Base-by-base conservation (phyloP, 148 eudicot genomes). In the Cornus controversa region DNA sequence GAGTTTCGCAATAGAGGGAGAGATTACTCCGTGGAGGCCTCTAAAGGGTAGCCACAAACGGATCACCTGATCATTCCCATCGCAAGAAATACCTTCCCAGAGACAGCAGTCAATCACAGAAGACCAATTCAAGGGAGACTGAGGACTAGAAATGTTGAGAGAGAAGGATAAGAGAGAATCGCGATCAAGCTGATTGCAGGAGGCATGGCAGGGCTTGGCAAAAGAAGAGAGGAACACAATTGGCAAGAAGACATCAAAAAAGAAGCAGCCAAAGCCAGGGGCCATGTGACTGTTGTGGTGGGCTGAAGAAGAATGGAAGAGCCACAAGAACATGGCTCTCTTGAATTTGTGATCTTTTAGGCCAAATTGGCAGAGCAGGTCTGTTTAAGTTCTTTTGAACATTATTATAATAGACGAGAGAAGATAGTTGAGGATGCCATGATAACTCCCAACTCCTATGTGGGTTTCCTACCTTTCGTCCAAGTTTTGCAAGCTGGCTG, bases 41-140 rank as follows among this genome's bases (percentile, higher is more conserved):
- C 81, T 84, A 0, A 58, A 77, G 2, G 94, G 96, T 14, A 94
- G 80, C 80, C 28, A 80, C n/a, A 94, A 70, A 24, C 81, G n/a
- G 65, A 47, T 81, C 22, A 93, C 94, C 22, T 87, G 79, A 13
- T 87, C 86, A 25, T 69, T 36, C 2, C 1, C 71, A 81, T 87
- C 92, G 57, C 98, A 94, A 37, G 57, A 72, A 27, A 94, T 71
- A 0, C 98, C 98, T 65, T 91, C 90, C 98, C 98, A 94, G 31
- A 63, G 66, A 80, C 97, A 92, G 85, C 98, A 94, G 71, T 91
- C 90, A 4, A 70, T 26, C 0, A 65, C 70, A 80, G 84, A 36
- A 27, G 82, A 76, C 98, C 98, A 94, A 50, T 89, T 86, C 31
- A 90, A 78, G 10, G 86, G 85, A 2, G 82, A 11, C n/a, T n/a